phyloP scores from a whole-genome alignment of 306 rosid genomes.

The Vigna nakashimae region DNA sequence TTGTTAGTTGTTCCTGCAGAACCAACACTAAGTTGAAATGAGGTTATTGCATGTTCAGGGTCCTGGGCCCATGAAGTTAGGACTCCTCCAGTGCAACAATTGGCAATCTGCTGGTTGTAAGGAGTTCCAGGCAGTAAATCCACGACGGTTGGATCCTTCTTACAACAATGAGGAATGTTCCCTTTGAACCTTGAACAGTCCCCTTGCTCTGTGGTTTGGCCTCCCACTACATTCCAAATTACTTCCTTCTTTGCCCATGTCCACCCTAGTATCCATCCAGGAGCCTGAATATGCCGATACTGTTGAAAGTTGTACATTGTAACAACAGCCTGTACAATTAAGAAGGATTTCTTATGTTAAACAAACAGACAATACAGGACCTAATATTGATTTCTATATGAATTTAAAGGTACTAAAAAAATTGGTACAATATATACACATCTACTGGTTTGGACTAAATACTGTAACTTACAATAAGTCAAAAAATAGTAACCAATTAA shows the following conservation, averaged over 20 bases:
- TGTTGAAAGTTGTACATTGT: conserved; percentile 90
- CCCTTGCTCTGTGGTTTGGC: conserved; percentile 85
- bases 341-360: conserved; percentile 7
- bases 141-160: conserved; percentile 79
- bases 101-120: conserved; percentile 81
- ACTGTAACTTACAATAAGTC: not conserved
- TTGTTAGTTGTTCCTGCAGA: conserved; percentile 81
- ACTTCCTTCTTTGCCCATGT: conserved; percentile 94
- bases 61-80: conserved; percentile 76
- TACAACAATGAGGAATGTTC: conserved; percentile 79
- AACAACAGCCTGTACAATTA: conserved; percentile 71
- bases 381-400: not conserved
- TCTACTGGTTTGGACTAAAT: not conserved
- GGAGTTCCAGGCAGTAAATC: conserved; percentile 89
- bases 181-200: conserved; percentile 80
- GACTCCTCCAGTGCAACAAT: conserved; percentile 89
- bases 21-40: conserved; percentile 85
- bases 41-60: conserved; percentile 64
- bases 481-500: conserved; percentile 14
- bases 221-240: conserved; percentile 81
- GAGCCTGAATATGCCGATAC: conserved; percentile 85
- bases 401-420: not conserved
- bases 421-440: not conserved
- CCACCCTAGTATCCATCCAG: conserved; percentile 94
- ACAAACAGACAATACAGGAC: not conserved